Evolutionary conservation across 768 basidiomycete species (phyloP).

Genomic region (Amanita rimosa): DNA sequence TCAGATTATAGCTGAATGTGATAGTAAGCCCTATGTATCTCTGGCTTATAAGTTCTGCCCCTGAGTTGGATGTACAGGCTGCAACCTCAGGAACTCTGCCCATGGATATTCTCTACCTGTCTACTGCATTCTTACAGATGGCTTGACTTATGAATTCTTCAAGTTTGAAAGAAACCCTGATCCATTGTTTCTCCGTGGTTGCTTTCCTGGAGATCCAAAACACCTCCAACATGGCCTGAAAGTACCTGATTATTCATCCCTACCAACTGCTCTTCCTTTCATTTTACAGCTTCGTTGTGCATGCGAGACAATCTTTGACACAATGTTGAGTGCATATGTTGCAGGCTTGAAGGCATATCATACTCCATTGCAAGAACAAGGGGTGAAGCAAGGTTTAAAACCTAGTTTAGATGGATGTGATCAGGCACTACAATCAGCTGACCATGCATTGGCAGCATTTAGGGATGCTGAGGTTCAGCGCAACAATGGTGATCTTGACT

Average conservation of each 20-base stretch:
- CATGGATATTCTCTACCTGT: conserved; percentile 7
- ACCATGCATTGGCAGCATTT: conserved; percentile 11
- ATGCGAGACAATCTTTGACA: conserved; percentile 13
- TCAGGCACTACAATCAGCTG: conserved; percentile 10
- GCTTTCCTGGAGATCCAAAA: conserved; percentile 14
- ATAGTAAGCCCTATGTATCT: conserved; percentile 8
- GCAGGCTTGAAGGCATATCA: conserved; percentile 11
- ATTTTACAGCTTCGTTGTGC: conserved; percentile 13
- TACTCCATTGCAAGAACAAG: conserved; percentile 6
- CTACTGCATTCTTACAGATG: conserved; percentile 10
- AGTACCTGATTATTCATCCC: conserved; percentile 10
- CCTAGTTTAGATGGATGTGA: conserved; percentile 10
- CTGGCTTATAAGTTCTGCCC: conserved; percentile 4
- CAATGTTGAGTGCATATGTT: conserved; percentile 13
- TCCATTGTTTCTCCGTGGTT: conserved; percentile 13
- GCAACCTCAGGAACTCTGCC: conserved; percentile 6
- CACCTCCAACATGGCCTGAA: conserved; percentile 13
- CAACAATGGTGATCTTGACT: conserved; percentile 10
- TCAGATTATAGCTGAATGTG: conserved; percentile 12
- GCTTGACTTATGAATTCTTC: conserved; percentile 11
- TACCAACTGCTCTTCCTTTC: conserved; percentile 12
- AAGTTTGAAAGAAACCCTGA: conserved; percentile 7
- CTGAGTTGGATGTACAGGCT: conserved; percentile 6
- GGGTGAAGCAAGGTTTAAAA: conserved; percentile 5
- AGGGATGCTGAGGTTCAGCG: conserved; percentile 12